Evolutionary conservation across 2,329 filamentous ascomycete species (phyloP).

Genomic region (Stemphylium vesicarium): DNA sequence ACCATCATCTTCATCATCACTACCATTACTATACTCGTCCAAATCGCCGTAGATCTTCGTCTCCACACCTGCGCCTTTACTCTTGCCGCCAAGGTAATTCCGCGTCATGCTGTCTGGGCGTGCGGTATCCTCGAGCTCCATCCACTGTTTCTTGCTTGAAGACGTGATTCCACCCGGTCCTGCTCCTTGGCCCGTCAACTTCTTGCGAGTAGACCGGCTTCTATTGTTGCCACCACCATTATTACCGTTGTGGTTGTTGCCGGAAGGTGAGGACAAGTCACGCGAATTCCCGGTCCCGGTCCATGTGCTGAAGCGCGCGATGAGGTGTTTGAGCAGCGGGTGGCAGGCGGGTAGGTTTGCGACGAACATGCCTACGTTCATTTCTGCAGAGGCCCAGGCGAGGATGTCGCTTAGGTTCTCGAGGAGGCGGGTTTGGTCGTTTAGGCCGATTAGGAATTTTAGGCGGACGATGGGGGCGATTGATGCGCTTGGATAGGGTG

Average conservation of each 20-base stretch:
- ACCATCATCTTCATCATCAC: background rate
- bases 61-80: background rate
- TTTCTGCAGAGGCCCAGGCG: constrained; percentile 11
- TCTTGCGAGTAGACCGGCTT: background rate
- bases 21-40: constrained; percentile 2
- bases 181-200: background rate
- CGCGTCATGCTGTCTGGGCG: background rate
- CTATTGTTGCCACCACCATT: no score
- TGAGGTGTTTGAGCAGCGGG: constrained; percentile 7
- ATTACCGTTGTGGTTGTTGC: no score
- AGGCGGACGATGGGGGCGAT: constrained; percentile 13
- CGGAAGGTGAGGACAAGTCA: background rate
- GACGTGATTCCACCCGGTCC: background rate
- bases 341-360: constrained; percentile 13
- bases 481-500: background rate
- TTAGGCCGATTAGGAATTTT: constrained; percentile 10
- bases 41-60: constrained; percentile 10
- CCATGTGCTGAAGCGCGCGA: constrained; percentile 8
- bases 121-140: constrained; percentile 1
- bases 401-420: constrained; percentile 9
- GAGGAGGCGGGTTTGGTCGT: constrained; percentile 3
- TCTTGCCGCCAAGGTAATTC: background rate
- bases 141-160: background rate
- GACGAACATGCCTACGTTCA: constrained; percentile 16
- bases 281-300: background rate